Base-by-base conservation (phyloP, 192 early-diverging fungal genomes). In the Coemansia javaensis region DNA sequence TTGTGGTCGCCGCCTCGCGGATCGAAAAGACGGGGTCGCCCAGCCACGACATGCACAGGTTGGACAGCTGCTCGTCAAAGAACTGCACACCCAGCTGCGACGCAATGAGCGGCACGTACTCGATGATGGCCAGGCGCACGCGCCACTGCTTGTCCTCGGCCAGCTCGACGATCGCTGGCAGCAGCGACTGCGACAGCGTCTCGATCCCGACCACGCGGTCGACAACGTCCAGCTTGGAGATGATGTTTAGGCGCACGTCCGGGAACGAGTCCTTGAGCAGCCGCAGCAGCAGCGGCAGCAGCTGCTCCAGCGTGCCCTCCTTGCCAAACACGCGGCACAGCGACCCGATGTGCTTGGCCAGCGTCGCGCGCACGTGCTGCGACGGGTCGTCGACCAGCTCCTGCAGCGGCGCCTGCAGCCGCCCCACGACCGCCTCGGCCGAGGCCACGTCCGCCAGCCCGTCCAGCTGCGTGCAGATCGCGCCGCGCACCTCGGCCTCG, bases 91-190 rank as follows among this genome's bases (percentile, higher is more conserved):
- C 97, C 62, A 99, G 81, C 67, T 99, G 97, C 45, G 81, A 85
- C 23, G 97, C 94, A 51, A 99, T 84, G 27, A 97, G 79, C 16
- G 97, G 97, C 61, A 99, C 94, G 59, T 99, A 94, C 59, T 99
- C 94, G 65, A 99, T 97, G 53, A 99, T 98, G 6, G 97, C 97
- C 71, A 96, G 75, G 17, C 97, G 90, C 47, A 97, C 94, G 40
- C 97, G 88, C 97, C 97, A 99, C 66, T 99, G 97, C 79, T 98
- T 97, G 73, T 99, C 97, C 77, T 99, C 94, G 24, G 96, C 94
- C 28, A 99, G 80, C 70, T 98, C 97, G 27, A 99, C 87, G 61
- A 99, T 96, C 11, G 97, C 97, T 7, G 97, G 97, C 45, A 99
- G 75, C 36, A 99, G 79, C 17, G 90, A 93, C 57, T 98, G 94